A percentile compares a stretch with the other conserved stretches of the same genome.
phyloP scores from a whole-genome alignment of 768 basidiomycete genomes.

The Suillus bovinus region DNA sequence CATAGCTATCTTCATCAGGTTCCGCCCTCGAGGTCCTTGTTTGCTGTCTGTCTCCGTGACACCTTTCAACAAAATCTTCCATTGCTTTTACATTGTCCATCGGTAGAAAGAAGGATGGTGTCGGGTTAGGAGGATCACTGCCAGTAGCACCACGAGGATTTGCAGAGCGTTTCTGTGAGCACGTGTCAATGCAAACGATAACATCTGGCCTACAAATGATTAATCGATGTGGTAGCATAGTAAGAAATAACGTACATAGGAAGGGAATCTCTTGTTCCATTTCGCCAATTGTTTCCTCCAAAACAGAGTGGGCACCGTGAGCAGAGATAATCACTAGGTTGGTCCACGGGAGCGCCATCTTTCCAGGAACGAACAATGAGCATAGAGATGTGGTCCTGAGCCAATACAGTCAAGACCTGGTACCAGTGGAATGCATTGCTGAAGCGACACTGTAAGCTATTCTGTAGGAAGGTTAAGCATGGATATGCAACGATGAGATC shows the following conservation, averaged over 20 bases:
- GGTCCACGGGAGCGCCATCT: not conserved
- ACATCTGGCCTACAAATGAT: constrained; percentile 21
- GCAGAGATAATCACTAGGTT: constrained; percentile 23
- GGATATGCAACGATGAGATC: not conserved
- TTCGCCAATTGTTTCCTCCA: constrained; percentile 9
- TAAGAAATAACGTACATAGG: not conserved
- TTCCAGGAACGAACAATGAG: constrained; percentile 1
- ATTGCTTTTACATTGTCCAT: not conserved
- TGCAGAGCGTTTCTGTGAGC: constrained; percentile 31
- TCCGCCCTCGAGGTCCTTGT: not conserved
- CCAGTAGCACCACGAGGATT: constrained; percentile 11
- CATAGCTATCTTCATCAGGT: constrained; percentile 13
- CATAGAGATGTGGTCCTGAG: constrained; percentile 13
- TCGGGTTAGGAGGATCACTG: constrained; percentile 4
- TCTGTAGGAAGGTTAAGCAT: constrained; percentile 16
- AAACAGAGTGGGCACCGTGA: constrained; percentile 31
- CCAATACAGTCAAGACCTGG: constrained; percentile 16
- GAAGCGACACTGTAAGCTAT: constrained; percentile 24
- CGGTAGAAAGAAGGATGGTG: not conserved
- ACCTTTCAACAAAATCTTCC: constrained; percentile 7
- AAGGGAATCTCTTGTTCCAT: not conserved
- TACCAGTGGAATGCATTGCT: constrained; percentile 31
- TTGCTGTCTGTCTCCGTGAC: not conserved
- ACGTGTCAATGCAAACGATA: constrained; percentile 35
- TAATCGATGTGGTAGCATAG: not conserved